Conservation (phyloP, 768 basidiomycete species). For the Pulveroboletus ravenelii region DNA sequence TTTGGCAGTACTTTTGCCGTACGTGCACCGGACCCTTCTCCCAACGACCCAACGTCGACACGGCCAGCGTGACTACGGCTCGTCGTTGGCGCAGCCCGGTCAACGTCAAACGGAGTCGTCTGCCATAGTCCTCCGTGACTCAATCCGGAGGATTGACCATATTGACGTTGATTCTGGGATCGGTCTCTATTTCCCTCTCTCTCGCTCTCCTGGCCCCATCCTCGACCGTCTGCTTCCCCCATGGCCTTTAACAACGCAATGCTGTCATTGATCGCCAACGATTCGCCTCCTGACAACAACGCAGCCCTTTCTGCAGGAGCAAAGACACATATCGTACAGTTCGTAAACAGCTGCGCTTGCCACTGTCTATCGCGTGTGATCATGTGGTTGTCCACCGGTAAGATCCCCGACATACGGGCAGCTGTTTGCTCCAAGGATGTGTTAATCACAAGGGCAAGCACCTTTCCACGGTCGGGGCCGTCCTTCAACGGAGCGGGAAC, state of each 20-base stretch:
- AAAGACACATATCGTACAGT: slow-evolving; percentile 57
- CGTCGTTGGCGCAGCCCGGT: not conserved
- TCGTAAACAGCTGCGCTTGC: slow-evolving; percentile 57
- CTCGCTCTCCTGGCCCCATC: slow-evolving; percentile 9
- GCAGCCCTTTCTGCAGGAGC: slow-evolving; percentile 28
- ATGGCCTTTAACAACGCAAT: slow-evolving; percentile 40
- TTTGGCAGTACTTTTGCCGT: not conserved
- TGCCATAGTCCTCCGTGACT: not conserved
- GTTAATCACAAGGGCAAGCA: slow-evolving; percentile 50
- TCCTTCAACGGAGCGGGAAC: slow-evolving; percentile 42
- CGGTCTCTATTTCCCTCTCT: not conserved
- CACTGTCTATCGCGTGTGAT: slow-evolving; percentile 46
- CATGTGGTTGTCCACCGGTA: slow-evolving; percentile 42
- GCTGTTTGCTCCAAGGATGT: slow-evolving; percentile 43
- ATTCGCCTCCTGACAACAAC: slow-evolving; percentile 17
- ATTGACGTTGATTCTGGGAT: not conserved
- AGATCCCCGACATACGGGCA: slow-evolving; percentile 40
- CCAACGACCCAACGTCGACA: not conserved
- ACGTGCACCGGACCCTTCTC: slow-evolving; percentile 5
- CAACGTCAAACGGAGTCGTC: not conserved
- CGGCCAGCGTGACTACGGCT: not conserved
- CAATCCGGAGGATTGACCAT: not conserved
- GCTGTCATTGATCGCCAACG: slow-evolving; percentile 42
- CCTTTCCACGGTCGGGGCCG: slow-evolving; percentile 25
- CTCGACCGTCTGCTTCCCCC: slow-evolving; percentile 35